Evolutionary conservation across 805 yeast species (phyloP), one percentile per base, ranked within the genome.

Genomic region (Zygosaccharomyces bisporus): DNA sequence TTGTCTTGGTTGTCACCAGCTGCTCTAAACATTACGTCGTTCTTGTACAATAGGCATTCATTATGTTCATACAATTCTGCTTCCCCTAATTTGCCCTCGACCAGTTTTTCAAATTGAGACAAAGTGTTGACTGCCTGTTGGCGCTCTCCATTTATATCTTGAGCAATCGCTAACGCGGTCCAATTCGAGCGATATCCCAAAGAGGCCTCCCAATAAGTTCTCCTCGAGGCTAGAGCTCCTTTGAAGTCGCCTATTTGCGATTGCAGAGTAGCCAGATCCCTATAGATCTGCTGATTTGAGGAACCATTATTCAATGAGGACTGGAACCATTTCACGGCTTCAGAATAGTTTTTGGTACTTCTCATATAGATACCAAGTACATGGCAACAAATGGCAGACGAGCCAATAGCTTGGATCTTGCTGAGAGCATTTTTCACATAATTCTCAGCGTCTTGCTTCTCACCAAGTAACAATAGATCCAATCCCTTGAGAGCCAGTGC

Each of bases 131-230:
- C 81, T 5, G 96, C 91, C 18, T 77, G 78, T 29, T 69, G 71
- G 57, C 73, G 76, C 57, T 89, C 86, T 19, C 77, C 75, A 61
- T 77, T 78, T 60, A 90, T 71, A 63, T 86, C 86, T 60, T 84
- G 87, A 1, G 97, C 95, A 34, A 88, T 74, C 1, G 95, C 96
- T 41, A 85, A 73, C 0, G 83, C 82, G 1, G 95, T 85, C 96
- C 96, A 90, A 60, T 87, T 86, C 49, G 91, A 89, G 52, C 96
- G 76, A 61, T 79, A 86, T 0, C 95, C 95, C 8, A 93, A 80
- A 54, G 77, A 82, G 19, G 76, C 74, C 55, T 83, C 86, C 64
- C 93, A 73, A 56, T 80, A 81, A 30, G 73, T 72, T 47, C 77
- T 79, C 55, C 97, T 76, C 1, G 91, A 76, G 8, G 68, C 76